Conservation (phyloP, 1,284 basidiomycete genomes). For the Trametes versicolor region DNA sequence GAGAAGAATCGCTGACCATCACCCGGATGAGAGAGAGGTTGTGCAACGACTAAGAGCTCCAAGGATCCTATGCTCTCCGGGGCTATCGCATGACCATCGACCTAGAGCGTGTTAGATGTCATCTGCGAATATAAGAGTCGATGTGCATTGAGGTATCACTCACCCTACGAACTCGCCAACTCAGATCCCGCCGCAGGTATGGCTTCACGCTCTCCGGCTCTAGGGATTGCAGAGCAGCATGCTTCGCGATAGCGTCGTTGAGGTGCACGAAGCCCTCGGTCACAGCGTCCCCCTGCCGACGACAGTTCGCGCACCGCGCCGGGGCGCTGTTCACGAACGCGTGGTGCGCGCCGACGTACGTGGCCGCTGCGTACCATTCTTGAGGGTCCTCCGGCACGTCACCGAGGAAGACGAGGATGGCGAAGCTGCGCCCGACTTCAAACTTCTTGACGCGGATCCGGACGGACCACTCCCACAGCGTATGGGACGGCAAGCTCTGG, state of each 20-base stretch:
- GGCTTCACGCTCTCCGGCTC: slow-evolving; percentile 50
- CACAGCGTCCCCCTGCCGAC: slow-evolving; percentile 46
- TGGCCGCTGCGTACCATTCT: slow-evolving; percentile 46
- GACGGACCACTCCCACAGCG: slow-evolving; percentile 51
- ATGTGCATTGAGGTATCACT: background rate
- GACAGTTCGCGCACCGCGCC: slow-evolving; percentile 53
- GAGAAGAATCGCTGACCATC: background rate
- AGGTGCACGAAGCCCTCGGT: slow-evolving; percentile 67
- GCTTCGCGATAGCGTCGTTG: slow-evolving; percentile 46
- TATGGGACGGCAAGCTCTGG: background rate
- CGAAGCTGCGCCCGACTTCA: slow-evolving; percentile 52
- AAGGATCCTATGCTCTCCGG: background rate
- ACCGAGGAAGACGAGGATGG: slow-evolving; percentile 55
- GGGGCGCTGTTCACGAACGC: slow-evolving; percentile 53
- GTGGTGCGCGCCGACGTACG: slow-evolving; percentile 51
- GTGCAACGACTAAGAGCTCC: slow-evolving; percentile 2
- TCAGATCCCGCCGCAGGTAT: slow-evolving; percentile 49
- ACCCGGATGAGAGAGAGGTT: background rate
- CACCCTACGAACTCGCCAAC: slow-evolving; percentile 49
- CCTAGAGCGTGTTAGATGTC: slow-evolving; percentile 1
- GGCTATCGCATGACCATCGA: slow-evolving; percentile 5
- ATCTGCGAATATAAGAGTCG: no score
- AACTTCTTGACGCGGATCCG: slow-evolving; percentile 54
- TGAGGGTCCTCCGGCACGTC: slow-evolving; percentile 46
- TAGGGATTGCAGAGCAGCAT: slow-evolving; percentile 43